These are phyloP conservation scores for Anisodus tanguticus DNA, from an alignment of 257 asterid species.

Conservation along the genomic window DNA sequence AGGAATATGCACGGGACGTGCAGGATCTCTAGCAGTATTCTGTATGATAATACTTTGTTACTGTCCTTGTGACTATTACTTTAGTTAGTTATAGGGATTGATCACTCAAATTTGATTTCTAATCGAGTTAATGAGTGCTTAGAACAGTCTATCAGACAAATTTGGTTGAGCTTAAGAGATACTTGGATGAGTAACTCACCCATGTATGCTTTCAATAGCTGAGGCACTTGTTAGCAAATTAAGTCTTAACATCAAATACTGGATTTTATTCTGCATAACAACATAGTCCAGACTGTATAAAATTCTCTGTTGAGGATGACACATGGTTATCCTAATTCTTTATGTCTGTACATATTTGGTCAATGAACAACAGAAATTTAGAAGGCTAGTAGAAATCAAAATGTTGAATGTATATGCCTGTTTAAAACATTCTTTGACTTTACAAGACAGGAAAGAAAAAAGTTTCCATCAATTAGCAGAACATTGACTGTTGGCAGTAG, in stretches of 20 bases:
- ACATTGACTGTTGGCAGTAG: constrained; percentile 6
- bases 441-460: constrained; percentile 4
- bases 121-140: constrained; percentile 31
- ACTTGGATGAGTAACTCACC: constrained; percentile 9
- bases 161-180: constrained; percentile 24
- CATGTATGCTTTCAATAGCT: constrained; percentile 19
- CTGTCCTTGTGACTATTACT: background rate
- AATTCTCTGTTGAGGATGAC: background rate
- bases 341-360: background rate
- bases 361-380: background rate
- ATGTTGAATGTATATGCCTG: constrained; percentile 19
- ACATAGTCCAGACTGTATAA: background rate
- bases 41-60: background rate
- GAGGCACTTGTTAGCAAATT: constrained; percentile 15
- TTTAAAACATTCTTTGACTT: constrained; percentile 25
- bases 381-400: constrained; percentile 1
- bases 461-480: background rate
- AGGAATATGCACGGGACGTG: background rate
- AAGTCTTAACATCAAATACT: constrained; percentile 15
- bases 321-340: background rate
- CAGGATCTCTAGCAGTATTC: background rate
- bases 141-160: background rate
- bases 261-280: constrained; percentile 17
- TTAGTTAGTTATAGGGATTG: constrained; percentile 26
- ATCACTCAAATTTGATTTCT: constrained; percentile 30